Evolutionary conservation across 2,329 filamentous ascomycete species (phyloP).

Genomic region (Arachnomyces sp.): DNA sequence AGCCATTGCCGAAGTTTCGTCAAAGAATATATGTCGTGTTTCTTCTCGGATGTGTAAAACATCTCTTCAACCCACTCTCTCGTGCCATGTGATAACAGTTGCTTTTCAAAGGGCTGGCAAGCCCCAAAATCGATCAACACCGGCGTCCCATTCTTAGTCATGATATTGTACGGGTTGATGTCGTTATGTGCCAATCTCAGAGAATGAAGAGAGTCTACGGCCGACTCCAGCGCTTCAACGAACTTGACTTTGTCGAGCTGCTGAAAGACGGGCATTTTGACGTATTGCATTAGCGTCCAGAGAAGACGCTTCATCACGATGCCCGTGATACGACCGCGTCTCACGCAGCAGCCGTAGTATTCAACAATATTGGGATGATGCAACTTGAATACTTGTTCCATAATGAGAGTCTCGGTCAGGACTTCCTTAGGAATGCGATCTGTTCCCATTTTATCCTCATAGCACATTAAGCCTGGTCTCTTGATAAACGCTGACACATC

Average conservation of each 20-base stretch:
- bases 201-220: slow-evolving; percentile 17
- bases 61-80: background rate
- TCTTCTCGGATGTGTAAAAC: background rate
- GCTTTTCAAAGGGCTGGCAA: slow-evolving; percentile 16
- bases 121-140: slow-evolving; percentile 21
- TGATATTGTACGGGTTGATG: slow-evolving; percentile 20
- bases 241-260: slow-evolving; percentile 9
- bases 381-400: slow-evolving; percentile 13
- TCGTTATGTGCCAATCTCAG: slow-evolving; percentile 23
- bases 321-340: slow-evolving; percentile 12
- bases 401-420: background rate
- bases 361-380: slow-evolving; percentile 21
- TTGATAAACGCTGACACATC: background rate
- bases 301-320: slow-evolving; percentile 14
- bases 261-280: background rate
- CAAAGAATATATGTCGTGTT: background rate
- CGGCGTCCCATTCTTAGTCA: slow-evolving; percentile 16
- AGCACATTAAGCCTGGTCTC: background rate
- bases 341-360: slow-evolving; percentile 15
- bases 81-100: slow-evolving; percentile 15
- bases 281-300: slow-evolving; percentile 3
- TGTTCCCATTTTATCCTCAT: background rate
- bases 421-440: background rate
- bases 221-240: slow-evolving; percentile 15
- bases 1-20: background rate